These are phyloP conservation scores for Artemisia tridentata DNA, from an alignment of 129 eudicot species.

Conservation along the genomic window DNA sequence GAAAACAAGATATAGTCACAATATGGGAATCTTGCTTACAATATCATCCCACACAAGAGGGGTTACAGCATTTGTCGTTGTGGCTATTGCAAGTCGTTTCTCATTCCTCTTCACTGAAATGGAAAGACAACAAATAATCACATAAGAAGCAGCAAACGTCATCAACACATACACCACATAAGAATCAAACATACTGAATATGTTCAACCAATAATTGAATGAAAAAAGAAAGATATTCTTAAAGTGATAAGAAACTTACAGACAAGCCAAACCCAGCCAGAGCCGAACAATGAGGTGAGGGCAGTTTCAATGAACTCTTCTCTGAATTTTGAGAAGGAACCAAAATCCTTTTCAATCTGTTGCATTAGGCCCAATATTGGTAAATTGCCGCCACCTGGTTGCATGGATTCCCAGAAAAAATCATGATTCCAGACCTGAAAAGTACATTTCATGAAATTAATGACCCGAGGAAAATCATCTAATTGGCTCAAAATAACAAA, in stretches of 20 bases:
- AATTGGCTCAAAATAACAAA: conserved; percentile 6
- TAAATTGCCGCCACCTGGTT: conserved; percentile 82
- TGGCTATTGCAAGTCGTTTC: conserved; percentile 63
- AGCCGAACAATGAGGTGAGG: conserved; percentile 61
- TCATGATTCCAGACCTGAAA: conserved; percentile 96
- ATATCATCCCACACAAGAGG: conserved; percentile 85
- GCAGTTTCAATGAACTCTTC: conserved; percentile 73
- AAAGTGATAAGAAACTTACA: conserved; percentile 46
- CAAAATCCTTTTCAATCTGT: conserved; percentile 94
- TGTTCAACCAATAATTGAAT: not conserved
- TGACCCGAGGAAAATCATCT: not conserved
- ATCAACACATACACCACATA: conserved; percentile 4
- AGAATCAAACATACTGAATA: not conserved
- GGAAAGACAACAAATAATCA: conserved; percentile 13
- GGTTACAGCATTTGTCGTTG: conserved; percentile 79
- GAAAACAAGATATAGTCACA: not conserved
- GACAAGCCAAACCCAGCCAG: conserved; percentile 99
- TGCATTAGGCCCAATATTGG: conserved; percentile 67
- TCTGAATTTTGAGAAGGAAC: conserved; percentile 70
- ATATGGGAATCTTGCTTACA: conserved; percentile 45
- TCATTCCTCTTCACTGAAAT: conserved; percentile 75
- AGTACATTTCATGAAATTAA: not conserved
- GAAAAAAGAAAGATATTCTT: conserved; percentile 7
- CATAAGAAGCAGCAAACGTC: conserved; percentile 5
- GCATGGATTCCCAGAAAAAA: conserved; percentile 99